Evolutionary conservation across 345 rosid genomes (phyloP).

Genomic region (Syzygium jambos): DNA sequence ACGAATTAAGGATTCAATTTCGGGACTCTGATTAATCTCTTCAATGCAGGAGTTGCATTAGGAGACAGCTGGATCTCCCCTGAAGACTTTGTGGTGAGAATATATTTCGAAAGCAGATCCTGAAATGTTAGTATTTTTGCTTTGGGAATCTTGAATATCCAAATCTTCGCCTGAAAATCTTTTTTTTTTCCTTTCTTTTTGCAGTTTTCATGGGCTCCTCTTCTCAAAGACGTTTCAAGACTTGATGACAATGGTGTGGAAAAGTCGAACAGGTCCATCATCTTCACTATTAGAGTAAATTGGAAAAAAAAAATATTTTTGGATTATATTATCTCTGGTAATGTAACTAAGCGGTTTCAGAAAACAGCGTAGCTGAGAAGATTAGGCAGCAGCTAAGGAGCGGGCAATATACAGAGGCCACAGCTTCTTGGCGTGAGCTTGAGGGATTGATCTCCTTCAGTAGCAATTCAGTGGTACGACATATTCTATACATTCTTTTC

Average conservation of each 20-base stretch:
- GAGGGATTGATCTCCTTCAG: conserved; percentile 23
- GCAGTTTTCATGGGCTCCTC: conserved; percentile 92
- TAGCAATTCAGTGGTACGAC: conserved; percentile 61
- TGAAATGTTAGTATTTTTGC: neutral
- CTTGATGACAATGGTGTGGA: conserved; percentile 48
- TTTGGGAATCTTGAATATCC: neutral
- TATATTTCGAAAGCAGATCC: neutral
- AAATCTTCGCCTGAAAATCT: neutral
- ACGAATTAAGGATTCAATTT: neutral
- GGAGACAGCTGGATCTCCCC: neutral
- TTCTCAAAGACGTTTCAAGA: conserved; percentile 65
- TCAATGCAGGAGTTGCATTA: neutral
- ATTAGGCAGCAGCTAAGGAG: conserved; percentile 48
- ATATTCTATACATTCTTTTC: neutral
- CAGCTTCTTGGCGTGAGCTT: conserved; percentile 53
- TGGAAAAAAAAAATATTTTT: neutral
- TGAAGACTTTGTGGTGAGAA: neutral
- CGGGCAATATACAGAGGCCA: conserved; percentile 47
- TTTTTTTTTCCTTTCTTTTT: neutral
- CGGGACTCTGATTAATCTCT: neutral
- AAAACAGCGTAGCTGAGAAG: conserved; percentile 48
- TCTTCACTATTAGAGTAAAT: neutral
- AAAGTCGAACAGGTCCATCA: conserved; percentile 44
- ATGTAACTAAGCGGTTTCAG: neutral
- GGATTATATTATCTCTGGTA: neutral